Evolutionary conservation across 2,329 filamentous ascomycete species (phyloP).

Genomic region (Didymella pomorum): DNA sequence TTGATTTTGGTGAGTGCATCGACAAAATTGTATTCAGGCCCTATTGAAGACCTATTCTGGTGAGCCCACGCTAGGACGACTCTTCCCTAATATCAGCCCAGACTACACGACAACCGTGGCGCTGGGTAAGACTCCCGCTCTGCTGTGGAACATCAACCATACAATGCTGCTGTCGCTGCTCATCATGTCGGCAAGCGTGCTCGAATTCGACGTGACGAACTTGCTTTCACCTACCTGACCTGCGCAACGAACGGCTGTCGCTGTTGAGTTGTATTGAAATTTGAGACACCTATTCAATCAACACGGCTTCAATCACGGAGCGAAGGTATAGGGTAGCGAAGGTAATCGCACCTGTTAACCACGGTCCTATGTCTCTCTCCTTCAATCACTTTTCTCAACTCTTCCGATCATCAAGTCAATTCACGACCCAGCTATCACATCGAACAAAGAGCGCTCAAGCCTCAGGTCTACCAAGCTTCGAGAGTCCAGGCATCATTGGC

Average conservation of each 20-base stretch:
- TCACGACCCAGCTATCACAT: not conserved
- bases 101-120: conserved; percentile 6
- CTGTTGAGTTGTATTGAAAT: conserved; percentile 39
- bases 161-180: conserved; percentile 4
- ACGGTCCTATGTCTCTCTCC: not conserved
- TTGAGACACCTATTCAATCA: conserved; percentile 28
- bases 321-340: not conserved
- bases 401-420: not conserved
- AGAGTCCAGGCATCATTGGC: not conserved
- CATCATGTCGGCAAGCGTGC: conserved; percentile 8
- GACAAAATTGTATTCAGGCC: conserved; percentile 9
- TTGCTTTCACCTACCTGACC: conserved; percentile 27
- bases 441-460: not conserved
- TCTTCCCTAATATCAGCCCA: conserved; percentile 2
- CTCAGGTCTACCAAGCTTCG: not conserved
- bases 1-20: conserved; percentile 8
- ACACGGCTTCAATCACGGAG: not conserved
- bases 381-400: not conserved
- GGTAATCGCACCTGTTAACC: not conserved
- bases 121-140: conserved; percentile 3
- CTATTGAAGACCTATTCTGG: conserved; percentile 16
- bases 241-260: conserved; percentile 19
- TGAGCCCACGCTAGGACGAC: conserved; percentile 1
- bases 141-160: conserved; percentile 13
- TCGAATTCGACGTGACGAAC: conserved; percentile 4